These are phyloP conservation scores for Penicillium silybi DNA, from an alignment of 495 filamentous ascomycete species.

Conservation along the genomic window DNA sequence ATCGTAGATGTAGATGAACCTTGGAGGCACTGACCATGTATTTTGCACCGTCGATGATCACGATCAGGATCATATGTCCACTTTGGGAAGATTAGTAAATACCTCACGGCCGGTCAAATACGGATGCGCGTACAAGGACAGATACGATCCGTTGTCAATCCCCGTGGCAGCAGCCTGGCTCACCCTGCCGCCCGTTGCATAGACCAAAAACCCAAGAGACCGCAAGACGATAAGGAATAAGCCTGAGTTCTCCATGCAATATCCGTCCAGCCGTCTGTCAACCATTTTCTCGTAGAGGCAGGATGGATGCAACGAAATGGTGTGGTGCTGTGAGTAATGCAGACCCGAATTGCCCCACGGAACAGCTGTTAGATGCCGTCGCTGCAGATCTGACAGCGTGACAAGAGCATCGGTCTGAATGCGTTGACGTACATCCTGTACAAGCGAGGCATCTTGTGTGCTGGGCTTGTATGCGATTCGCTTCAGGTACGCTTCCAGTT, in stretches of 20 bases:
- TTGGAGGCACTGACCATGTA: slow-evolving; percentile 41
- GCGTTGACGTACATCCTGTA: slow-evolving; percentile 18
- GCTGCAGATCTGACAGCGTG: slow-evolving; percentile 28
- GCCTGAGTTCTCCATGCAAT: slow-evolving; percentile 73
- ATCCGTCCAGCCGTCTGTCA: slow-evolving; percentile 60
- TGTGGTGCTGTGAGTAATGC: slow-evolving; percentile 54
- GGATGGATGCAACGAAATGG: slow-evolving; percentile 54
- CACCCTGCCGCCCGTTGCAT: slow-evolving; percentile 44
- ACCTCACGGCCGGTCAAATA: background rate
- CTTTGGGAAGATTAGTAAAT: slow-evolving; percentile 6
- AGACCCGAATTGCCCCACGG: slow-evolving; percentile 65
- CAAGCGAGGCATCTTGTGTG: slow-evolving; percentile 2
- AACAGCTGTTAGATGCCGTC: slow-evolving; percentile 52
- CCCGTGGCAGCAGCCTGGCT: slow-evolving; percentile 20
- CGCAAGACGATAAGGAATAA: slow-evolving; percentile 60
- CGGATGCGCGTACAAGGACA: slow-evolving; percentile 20
- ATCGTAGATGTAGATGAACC: background rate
- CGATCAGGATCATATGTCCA: slow-evolving; percentile 65
- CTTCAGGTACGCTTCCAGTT: slow-evolving; percentile 33
- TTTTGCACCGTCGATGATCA: slow-evolving; percentile 48
- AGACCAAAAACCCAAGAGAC: slow-evolving; percentile 56
- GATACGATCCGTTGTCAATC: slow-evolving; percentile 21
- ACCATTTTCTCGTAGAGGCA: slow-evolving; percentile 65
- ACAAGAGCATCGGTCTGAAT: slow-evolving; percentile 21
- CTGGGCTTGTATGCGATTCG: slow-evolving; percentile 27